Percentiles rank a stretch among this genome's conserved stretches.
Evolutionary conservation across 2,329 filamentous ascomycete genomes (phyloP).

Genomic region (Hypoxylon rubiginosum): DNA sequence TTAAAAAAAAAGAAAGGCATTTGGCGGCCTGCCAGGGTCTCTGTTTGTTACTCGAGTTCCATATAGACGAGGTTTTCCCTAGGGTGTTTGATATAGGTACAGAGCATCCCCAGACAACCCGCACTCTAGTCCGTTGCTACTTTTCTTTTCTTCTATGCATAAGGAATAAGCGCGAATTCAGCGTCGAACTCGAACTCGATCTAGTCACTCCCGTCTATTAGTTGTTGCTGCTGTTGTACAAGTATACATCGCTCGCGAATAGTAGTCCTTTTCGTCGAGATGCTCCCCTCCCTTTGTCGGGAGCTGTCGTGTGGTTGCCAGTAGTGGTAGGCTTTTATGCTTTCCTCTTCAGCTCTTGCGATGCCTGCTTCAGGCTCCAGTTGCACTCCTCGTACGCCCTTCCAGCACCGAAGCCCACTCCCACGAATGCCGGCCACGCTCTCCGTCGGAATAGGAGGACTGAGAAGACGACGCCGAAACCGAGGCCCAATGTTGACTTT

Average conservation of each 20-base stretch:
- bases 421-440: conserved; percentile 96
- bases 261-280: conserved; percentile 25
- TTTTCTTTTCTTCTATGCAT: conserved; percentile 11
- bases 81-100: conserved; percentile 35
- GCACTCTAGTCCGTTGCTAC: conserved; percentile 12
- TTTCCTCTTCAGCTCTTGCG: conserved; percentile 69
- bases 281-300: conserved; percentile 2
- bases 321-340: conserved; percentile 51
- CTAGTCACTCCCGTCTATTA: conserved; percentile 38
- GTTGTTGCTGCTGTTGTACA: conserved; percentile 44
- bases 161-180: conserved; percentile 8
- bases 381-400: conserved; percentile 99
- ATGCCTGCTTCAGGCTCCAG: conserved; percentile 76
- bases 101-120: conserved; percentile 27
- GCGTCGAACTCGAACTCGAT: conserved; percentile 28
- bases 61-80: conserved; percentile 10
- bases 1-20: conserved; percentile 12
- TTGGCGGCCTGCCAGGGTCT: conserved; percentile 30
- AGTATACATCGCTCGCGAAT: conserved; percentile 33
- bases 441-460: conserved; percentile 98
- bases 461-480: conserved; percentile 98
- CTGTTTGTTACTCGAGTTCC: conserved; percentile 21
- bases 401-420: conserved; percentile 93
- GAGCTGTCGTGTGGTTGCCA: conserved; percentile 14
- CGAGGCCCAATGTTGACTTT: conserved; percentile 94